Percentiles rank a stretch among this genome's conserved stretches.
Evolutionary conservation across 768 basidiomycete genomes (phyloP).

Genomic region (Amyloporia xantha): DNA sequence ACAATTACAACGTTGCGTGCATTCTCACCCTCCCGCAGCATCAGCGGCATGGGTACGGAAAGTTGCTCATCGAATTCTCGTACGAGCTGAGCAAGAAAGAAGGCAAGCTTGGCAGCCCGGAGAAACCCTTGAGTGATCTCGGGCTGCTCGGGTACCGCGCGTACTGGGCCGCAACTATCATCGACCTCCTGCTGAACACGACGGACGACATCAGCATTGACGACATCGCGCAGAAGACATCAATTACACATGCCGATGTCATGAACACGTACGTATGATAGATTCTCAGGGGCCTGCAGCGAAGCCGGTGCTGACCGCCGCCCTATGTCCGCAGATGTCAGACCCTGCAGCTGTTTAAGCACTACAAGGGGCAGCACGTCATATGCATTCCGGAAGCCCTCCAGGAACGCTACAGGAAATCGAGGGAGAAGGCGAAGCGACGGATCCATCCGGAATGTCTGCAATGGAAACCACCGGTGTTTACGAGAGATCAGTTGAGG

Average conservation of each 20-base stretch:
- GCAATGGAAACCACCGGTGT: constrained; percentile 93
- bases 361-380: constrained; percentile 91
- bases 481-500: constrained; percentile 83
- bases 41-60: constrained; percentile 93
- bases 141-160: constrained; percentile 90
- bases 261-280: constrained; percentile 86
- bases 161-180: constrained; percentile 96
- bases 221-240: constrained; percentile 92
- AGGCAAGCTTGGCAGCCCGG: constrained; percentile 91
- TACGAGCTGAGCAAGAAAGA: constrained; percentile 98
- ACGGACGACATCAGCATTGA: constrained; percentile 82
- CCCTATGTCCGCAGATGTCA: constrained; percentile 60
- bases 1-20: constrained; percentile 98
- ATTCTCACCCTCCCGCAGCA: constrained; percentile 98
- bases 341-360: constrained; percentile 90
- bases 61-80: constrained; percentile 94
- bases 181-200: constrained; percentile 75
- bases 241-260: constrained; percentile 92
- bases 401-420: constrained; percentile 85
- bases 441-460: constrained; percentile 75
- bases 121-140: constrained; percentile 94
- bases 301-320: not conserved
- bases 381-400: constrained; percentile 89
- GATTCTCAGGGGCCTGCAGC: not conserved
- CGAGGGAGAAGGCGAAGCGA: constrained; percentile 67